Percentiles rank a stretch among this genome's conserved stretches.
Evolutionary conservation across 371 early-diverging fungal genomes (phyloP).

Genomic region (Mortierella sp.): DNA sequence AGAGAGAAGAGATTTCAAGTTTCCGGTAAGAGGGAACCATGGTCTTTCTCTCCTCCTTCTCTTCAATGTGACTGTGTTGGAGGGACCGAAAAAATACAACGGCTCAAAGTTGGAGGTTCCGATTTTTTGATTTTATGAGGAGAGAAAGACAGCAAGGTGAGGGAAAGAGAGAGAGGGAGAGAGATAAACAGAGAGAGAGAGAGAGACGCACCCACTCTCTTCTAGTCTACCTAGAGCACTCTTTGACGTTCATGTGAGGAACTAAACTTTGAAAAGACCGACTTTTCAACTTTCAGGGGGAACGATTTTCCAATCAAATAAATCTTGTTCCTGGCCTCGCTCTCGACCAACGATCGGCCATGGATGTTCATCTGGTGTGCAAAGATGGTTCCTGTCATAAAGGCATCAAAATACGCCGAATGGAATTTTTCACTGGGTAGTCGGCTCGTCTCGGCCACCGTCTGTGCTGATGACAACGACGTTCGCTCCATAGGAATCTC

Average conservation of each 20-base stretch:
- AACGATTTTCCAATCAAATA: constrained; percentile 76
- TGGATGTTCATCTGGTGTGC: constrained; percentile 61
- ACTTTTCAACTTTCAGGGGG: constrained; percentile 69
- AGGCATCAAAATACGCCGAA: constrained; percentile 91
- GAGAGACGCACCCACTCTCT: too few relatives aligned
- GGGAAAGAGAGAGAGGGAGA: too few relatives aligned
- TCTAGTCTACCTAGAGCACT: background rate
- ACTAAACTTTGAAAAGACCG: constrained; percentile 59
- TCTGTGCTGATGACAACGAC: background rate
- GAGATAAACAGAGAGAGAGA: too few relatives aligned
- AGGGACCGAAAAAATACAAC: too few relatives aligned
- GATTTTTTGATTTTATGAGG: too few relatives aligned
- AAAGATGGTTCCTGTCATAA: constrained; percentile 93
- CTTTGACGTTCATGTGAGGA: constrained; percentile 35
- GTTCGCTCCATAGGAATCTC: background rate
- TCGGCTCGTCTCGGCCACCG: background rate
- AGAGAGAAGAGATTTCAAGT: too few relatives aligned
- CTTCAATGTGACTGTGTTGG: too few relatives aligned
- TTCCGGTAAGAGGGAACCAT: too few relatives aligned
- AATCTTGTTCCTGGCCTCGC: constrained; percentile 66
- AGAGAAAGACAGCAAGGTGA: too few relatives aligned
- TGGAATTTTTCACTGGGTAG: constrained; percentile 66
- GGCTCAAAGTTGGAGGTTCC: too few relatives aligned
- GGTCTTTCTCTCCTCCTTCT: too few relatives aligned
- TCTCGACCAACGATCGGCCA: constrained; percentile 19